Base-by-base conservation (phyloP, 352 stramenopile species). In the Phytophthora cactorum region DNA sequence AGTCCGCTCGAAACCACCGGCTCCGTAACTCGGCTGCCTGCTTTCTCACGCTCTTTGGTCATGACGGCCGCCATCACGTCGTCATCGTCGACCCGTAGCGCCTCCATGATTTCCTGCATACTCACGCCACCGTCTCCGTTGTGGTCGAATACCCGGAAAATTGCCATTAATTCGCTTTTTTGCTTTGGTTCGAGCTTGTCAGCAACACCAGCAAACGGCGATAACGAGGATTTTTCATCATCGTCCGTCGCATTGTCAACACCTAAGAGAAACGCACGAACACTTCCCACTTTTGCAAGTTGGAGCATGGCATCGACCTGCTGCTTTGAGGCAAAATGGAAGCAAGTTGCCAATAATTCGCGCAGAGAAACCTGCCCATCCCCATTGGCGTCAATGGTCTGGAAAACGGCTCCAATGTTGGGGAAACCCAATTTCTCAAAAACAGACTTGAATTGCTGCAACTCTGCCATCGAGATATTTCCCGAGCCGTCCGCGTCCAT, bases 81-180 rank as follows among this genome's bases (percentile, higher is more conserved):
- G 60, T 91, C 82, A 17, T 93, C 81, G 11, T 90, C 79, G 1
- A 89, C 82, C 2, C 81, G 77, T 31, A 93, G 56, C 8, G 81
- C 81, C 29, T 91, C 84, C 64, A 93, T 75, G 52, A 93, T 84
- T 65, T 93, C 84, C n/a, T 90, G 70, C 52, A 90, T 79, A 17
- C 74, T 87, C 52, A 93, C 80, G 6, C 78, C 77, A 6, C 84
- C 84, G 49, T 90, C 83, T 1, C 75, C 70, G 52, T 93, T 80
- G n/a, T 75, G 75, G 68, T 91, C 84, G 54, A 93, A 93, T 10
- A 93, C 75, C 0, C 69, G 76, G 41, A 91, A 93, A 45, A 93
- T 91, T 0, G 72, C 79, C 17, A 84, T 62, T 53, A 93, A 59
- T 55, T 91, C 81, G 2, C 47, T 53, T 22, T 76, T 64, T 4